These are phyloP conservation scores for Lenzites betulinus DNA, from an alignment of 768 basidiomycete genomes.

Conservation along the genomic window DNA sequence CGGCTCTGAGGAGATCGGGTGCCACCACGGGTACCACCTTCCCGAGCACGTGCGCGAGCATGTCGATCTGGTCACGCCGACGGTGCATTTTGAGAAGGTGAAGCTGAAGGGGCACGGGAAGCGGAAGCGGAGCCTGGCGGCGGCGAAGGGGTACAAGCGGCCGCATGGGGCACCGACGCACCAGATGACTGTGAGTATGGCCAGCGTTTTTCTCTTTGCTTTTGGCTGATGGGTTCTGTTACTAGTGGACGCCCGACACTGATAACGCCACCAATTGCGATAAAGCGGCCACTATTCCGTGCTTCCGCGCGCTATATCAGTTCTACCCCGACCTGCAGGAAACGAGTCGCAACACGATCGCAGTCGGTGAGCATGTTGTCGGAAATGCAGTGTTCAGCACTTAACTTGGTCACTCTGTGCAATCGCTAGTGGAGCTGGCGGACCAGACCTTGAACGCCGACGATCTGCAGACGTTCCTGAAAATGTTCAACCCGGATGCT, in stretches of 20 bases:
- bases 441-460: not conserved
- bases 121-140: not conserved
- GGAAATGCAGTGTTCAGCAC: not conserved
- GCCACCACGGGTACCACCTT: slow-evolving; percentile 64
- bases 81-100: slow-evolving; percentile 57
- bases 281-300: slow-evolving; percentile 2
- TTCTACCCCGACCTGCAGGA: slow-evolving; percentile 3
- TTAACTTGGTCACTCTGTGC: not conserved
- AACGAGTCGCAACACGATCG: not conserved
- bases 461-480: slow-evolving; percentile 3
- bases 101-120: not conserved
- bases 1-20: slow-evolving; percentile 45
- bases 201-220: too few species aligned
- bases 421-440: not conserved
- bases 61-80: slow-evolving; percentile 69
- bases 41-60: slow-evolving; percentile 58
- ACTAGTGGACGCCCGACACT: not conserved
- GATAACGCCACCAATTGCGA: slow-evolving; percentile 2
- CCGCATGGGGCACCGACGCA: not conserved
- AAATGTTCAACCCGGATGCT: slow-evolving; percentile 5
- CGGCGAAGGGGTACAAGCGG: not conserved
- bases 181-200: not conserved
- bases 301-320: slow-evolving; percentile 12
- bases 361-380: not conserved
- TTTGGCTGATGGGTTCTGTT: not conserved